Evolutionary conservation across 305 asterid species (phyloP).

Genomic region (Fraxinus latifolia): DNA sequence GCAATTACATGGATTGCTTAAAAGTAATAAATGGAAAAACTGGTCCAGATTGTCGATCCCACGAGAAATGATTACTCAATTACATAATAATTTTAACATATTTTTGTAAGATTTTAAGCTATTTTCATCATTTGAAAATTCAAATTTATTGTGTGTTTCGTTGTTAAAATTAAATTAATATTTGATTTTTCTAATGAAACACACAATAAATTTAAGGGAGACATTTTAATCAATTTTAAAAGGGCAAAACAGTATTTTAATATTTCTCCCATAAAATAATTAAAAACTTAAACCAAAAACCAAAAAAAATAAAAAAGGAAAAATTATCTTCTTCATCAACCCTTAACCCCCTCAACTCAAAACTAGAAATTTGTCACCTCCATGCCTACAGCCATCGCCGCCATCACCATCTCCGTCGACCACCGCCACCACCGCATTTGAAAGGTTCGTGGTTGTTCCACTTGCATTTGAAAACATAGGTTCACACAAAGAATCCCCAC

Average conservation of each 20-base stretch:
- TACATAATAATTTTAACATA: neutral
- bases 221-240: neutral
- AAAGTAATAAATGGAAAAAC: neutral
- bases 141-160: neutral
- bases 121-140: neutral
- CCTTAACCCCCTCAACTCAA: neutral
- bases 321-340: neutral
- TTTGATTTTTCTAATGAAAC: too few species aligned
- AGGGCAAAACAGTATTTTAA: neutral
- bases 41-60: neutral
- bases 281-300: neutral
- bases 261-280: neutral
- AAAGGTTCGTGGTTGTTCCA: neutral
- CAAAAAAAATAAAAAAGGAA: neutral
- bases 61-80: neutral
- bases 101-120: neutral
- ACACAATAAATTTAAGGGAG: neutral
- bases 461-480: neutral
- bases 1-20: neutral
- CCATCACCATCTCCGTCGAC: neutral
- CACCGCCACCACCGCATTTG: neutral
- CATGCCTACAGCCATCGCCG: too few species aligned
- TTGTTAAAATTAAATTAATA: too few species aligned
- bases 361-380: neutral
- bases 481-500: neutral